These are phyloP conservation scores for Arabis alpina DNA, from an alignment of 345 rosid species.

Conservation along the genomic window DNA sequence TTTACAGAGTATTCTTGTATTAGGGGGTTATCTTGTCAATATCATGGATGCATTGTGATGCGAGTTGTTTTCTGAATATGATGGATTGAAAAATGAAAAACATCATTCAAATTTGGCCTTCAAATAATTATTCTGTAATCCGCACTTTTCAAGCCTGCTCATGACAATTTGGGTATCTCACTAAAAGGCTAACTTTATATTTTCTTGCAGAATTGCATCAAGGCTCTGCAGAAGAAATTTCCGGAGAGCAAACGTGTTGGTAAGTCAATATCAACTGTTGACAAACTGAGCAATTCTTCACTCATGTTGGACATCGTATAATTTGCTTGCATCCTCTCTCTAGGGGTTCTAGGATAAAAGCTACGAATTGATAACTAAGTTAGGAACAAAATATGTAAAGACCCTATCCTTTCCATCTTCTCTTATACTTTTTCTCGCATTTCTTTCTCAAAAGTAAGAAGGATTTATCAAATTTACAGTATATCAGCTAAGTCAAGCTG, in stretches of 20 bases:
- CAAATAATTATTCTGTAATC: neutral
- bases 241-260: slow-evolving; percentile 98
- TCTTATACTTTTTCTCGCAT: neutral
- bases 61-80: slow-evolving; percentile 2
- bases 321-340: slow-evolving; percentile 8
- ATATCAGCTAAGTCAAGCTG: neutral
- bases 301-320: slow-evolving; percentile 15
- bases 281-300: slow-evolving; percentile 1
- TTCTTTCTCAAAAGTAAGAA: neutral
- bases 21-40: neutral
- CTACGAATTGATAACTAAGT: neutral
- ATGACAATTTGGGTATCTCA: slow-evolving; percentile 15
- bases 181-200: neutral
- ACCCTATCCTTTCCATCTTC: neutral
- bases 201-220: slow-evolving; percentile 75
- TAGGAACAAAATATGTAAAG: neutral
- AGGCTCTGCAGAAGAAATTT: slow-evolving; percentile 69
- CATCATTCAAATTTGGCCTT: neutral
- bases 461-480: neutral
- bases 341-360: slow-evolving; percentile 4
- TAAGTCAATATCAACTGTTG: slow-evolving; percentile 47
- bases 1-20: neutral
- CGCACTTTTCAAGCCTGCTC: slow-evolving; percentile 5
- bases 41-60: slow-evolving; percentile 6
- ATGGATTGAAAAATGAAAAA: slow-evolving; percentile 4